Base-by-base conservation (phyloP, 106 monocot species). In the Allium cepa region DNA sequence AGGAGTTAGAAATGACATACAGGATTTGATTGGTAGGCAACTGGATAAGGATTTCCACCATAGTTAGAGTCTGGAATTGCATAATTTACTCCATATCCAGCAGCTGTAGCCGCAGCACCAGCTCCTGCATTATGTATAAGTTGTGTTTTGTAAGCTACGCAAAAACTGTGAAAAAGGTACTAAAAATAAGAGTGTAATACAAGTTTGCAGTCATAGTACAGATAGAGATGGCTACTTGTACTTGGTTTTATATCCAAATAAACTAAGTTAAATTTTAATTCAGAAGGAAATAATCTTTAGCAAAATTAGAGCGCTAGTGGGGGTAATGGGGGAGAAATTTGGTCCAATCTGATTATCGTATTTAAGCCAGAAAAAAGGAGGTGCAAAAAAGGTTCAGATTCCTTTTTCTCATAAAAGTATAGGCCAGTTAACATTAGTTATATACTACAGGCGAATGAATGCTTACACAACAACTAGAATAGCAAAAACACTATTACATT, bases 1-100 rank as follows among this genome's bases (percentile, higher is more conserved):
- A 17, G 17, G 9, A 17, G 8, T 55, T 4, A 55, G 3, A 12
- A 53, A 62, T 17, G 26, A 46, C 75, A 17, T 85, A 92, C 92
- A 62, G 79, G 84, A 77, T 92, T 92, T 69, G 76, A 76, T 71
- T 69, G 70, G 72, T 92, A 92, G 48, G 73, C 82, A 53, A 75
- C 73, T 48, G 85, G 75, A 76, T 83, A 92, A 66, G 82, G 76
- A 78, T 86, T 90, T 76, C 72, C 85, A 8, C 78, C 80, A 70
- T 88, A 85, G 57, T 60, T 76, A 12, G 88, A 64, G 72, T 88
- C 81, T 57, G 79, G 72, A 79, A 85, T 85, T 59, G 70, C 80
- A 60, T 88, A 92, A 76, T 83, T 85, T 17, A 72, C 76, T 65
- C 63, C 76, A 76, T 84, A 84, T 17, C 71, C 79, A 67, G 73